Conservation (phyloP, 495 filamentous ascomycete species). For the Hypoxylon rickii region DNA sequence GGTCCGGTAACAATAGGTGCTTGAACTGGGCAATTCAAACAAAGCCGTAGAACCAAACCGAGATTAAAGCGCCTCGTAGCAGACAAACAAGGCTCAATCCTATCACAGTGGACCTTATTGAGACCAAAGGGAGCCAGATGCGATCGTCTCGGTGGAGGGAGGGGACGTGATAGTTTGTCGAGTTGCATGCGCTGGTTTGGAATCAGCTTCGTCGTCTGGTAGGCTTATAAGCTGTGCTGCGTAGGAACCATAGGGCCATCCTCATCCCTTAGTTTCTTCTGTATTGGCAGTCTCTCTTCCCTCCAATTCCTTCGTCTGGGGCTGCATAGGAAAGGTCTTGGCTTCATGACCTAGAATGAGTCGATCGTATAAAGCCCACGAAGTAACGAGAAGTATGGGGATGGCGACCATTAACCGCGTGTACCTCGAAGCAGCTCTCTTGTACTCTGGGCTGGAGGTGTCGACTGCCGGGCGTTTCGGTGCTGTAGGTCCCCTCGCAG, state of each 20-base stretch:
- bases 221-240: no score
- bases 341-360: slow-evolving; percentile 28
- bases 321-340: background rate
- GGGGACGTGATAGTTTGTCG: no score
- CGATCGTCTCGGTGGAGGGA: no score
- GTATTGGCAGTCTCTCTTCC: background rate
- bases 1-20: background rate
- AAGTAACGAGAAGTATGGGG: slow-evolving; percentile 52
- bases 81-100: no score
- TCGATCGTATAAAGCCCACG: slow-evolving; percentile 49
- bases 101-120: no score
- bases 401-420: slow-evolving; percentile 47
- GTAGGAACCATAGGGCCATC: no score
- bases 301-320: background rate
- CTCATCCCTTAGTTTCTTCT: slow-evolving; percentile 10
- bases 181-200: no score
- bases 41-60: no score
- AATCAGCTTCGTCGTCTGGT: no score
- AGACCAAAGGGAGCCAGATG: no score
- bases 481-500: slow-evolving; percentile 1
- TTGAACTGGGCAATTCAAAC: background rate
- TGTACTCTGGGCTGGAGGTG: slow-evolving; percentile 46
- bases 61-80: no score
- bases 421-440: slow-evolving; percentile 44
- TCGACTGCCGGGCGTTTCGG: slow-evolving; percentile 29